These are phyloP conservation scores for Samsoniella hepiali DNA, from an alignment of 2,329 filamentous ascomycete genomes.

Conservation along the genomic window DNA sequence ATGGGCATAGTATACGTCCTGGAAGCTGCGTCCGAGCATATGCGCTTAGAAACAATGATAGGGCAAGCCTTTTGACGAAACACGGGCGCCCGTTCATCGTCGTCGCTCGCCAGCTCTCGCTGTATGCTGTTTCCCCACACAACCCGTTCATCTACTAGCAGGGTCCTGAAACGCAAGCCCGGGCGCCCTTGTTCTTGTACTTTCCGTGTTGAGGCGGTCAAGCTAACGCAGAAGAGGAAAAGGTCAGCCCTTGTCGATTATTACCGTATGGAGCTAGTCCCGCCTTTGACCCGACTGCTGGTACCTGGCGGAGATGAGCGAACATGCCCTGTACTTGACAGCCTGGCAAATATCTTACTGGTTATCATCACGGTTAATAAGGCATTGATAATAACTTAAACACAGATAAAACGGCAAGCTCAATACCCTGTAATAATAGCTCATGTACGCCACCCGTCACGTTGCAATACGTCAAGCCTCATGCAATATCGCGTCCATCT, in stretches of 20 bases:
- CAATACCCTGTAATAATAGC: no score
- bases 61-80: conserved; percentile 2
- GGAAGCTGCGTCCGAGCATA: background rate
- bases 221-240: background rate
- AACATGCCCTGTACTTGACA: background rate
- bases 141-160: conserved; percentile 12
- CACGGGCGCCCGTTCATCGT: background rate
- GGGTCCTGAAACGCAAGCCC: conserved; percentile 14
- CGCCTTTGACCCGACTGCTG: background rate
- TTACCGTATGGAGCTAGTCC: background rate
- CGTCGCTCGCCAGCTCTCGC: background rate
- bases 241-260: conserved; percentile 6
- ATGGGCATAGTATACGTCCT: background rate
- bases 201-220: background rate
- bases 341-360: background rate
- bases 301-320: conserved; percentile 11
- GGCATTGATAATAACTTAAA: no score
- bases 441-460: no score
- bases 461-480: no score
- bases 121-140: background rate
- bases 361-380: background rate
- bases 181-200: background rate
- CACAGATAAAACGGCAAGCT: background rate
- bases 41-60: background rate
- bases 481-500: no score